These are phyloP conservation scores for Dalbergia cochinchinensis DNA, from an alignment of 306 rosid species.

Conservation along the genomic window DNA sequence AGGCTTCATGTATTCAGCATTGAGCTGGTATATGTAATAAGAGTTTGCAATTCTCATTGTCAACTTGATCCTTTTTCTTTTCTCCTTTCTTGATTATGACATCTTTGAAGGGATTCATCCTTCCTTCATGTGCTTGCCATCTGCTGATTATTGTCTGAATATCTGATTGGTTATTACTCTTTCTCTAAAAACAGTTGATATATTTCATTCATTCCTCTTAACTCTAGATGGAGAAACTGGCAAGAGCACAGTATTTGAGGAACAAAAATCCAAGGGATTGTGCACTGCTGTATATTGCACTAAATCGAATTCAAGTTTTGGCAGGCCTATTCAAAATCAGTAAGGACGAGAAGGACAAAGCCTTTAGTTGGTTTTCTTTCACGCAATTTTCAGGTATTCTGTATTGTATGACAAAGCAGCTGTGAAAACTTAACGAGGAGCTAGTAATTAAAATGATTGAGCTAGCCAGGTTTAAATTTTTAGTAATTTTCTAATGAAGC, in stretches of 20 bases:
- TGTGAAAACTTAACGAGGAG: too few species aligned
- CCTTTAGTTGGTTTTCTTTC: constrained; percentile 89
- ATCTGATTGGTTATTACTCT: constrained; percentile 31
- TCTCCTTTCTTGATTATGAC: too few species aligned
- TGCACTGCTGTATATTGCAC: constrained; percentile 82
- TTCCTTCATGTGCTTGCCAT: constrained; percentile 29
- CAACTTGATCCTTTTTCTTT: not conserved
- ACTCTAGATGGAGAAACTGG: constrained; percentile 94
- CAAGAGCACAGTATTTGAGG: constrained; percentile 88
- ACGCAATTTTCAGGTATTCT: constrained; percentile 92
- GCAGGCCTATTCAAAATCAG: constrained; percentile 93
- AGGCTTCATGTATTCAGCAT: not conserved
- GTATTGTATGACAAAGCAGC: constrained; percentile 13
- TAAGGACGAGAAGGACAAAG: constrained; percentile 95
- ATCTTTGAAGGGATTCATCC: not conserved
- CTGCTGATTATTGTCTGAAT: constrained; percentile 27
- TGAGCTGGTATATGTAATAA: too few species aligned
- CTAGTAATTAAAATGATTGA: too few species aligned
- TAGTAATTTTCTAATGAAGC: too few species aligned
- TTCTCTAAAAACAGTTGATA: constrained; percentile 36
- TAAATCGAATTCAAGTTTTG: constrained; percentile 88
- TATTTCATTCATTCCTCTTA: constrained; percentile 36
- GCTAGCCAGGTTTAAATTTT: too few species aligned
- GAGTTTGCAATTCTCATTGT: not conserved
- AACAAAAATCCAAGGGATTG: constrained; percentile 94